phyloP scores from a whole-genome alignment of 1,284 basidiomycete species.

The Naganishia liquefaciens region DNA sequence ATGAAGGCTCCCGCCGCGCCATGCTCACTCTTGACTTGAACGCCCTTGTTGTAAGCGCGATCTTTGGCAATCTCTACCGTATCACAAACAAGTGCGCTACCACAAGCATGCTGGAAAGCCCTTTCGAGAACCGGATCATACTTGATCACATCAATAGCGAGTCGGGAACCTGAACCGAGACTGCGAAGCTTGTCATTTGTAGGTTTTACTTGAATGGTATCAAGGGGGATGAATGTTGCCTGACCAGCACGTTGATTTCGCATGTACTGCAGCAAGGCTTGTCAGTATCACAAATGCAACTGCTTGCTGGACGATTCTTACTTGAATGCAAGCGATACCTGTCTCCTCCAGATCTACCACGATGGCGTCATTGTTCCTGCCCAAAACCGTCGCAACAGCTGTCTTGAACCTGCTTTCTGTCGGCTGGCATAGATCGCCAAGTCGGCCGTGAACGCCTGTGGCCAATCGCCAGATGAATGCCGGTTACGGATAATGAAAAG shows the following conservation, averaged over 20 bases:
- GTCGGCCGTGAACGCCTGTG: constrained; percentile 79
- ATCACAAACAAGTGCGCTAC: constrained; percentile 92
- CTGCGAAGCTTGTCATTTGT: constrained; percentile 92
- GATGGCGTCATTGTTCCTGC: constrained; percentile 90
- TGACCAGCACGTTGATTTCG: constrained; percentile 90
- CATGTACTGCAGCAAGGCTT: constrained; percentile 68
- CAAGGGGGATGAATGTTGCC: constrained; percentile 95
- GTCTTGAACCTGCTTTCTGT: constrained; percentile 88
- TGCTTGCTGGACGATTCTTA: constrained; percentile 41
- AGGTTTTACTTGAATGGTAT: constrained; percentile 91
- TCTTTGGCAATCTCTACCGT: constrained; percentile 86
- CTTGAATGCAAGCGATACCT: constrained; percentile 96
- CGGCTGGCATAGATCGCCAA: constrained; percentile 90
- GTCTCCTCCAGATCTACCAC: constrained; percentile 96
- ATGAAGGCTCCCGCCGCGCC: not conserved
- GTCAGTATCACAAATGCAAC: constrained; percentile 15
- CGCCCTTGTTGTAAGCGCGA: constrained; percentile 88
- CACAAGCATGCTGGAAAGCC: constrained; percentile 95
- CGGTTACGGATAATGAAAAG: too few species aligned
- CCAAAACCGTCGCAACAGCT: constrained; percentile 92
- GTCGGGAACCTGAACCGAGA: constrained; percentile 83
- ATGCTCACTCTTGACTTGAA: constrained; percentile 86
- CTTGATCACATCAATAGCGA: constrained; percentile 92
- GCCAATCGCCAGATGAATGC: too few species aligned
- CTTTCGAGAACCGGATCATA: constrained; percentile 83